Evolutionary conservation across 306 rosid genomes (phyloP), one percentile per base, ranked within the genome.

Genomic region (Lathyrus tuberosus): DNA sequence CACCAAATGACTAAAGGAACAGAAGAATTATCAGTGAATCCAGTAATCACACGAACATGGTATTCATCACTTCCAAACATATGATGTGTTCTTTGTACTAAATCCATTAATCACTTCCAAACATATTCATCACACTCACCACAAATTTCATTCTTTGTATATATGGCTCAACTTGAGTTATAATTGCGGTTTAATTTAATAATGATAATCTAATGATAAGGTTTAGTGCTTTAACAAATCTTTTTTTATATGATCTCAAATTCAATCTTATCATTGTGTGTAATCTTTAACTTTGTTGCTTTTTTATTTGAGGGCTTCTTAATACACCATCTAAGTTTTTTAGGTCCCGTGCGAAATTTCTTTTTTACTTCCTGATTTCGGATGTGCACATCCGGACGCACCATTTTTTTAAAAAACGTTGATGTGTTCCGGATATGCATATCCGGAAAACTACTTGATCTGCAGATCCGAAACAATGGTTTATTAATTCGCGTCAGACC

Each of bases 1-100:
- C 98, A 92, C 98, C 98, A 92, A 3, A 92, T 87, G 0, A 92
- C 92, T 48, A 92, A 59, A 16, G 98, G 95, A 75, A 86, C 44
- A 0, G 98, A 92, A 0, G 92, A 84, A 65, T 92, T 92, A 83
- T 87, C 74, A 0, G 72, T 68, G 88, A 92, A 92, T 8, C 96
- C 98, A 6, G 89, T 92, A 44, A 84, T 72, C 48, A 89, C 92
- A 10, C 90, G 76, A 3, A 92, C 87, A 9, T 86, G 80, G 44
- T 54, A 92, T 15, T 86, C 91, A 6, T 66, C 6, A 3, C 16
- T 64, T 4, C 73, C 81, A 10, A 81, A 40, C 17, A 82, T n/a
- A 8, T 62, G 58, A 22, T 83, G 30, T 4, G 48, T 84, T 17
- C 84, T 78, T 31, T 69, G 66, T 1, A 75, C 11, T 16, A 82